Percentiles rank a stretch among this genome's conserved stretches.
Evolutionary conservation across 192 early-diverging fungal genomes (phyloP).

Genomic region (Coemansia sp.): DNA sequence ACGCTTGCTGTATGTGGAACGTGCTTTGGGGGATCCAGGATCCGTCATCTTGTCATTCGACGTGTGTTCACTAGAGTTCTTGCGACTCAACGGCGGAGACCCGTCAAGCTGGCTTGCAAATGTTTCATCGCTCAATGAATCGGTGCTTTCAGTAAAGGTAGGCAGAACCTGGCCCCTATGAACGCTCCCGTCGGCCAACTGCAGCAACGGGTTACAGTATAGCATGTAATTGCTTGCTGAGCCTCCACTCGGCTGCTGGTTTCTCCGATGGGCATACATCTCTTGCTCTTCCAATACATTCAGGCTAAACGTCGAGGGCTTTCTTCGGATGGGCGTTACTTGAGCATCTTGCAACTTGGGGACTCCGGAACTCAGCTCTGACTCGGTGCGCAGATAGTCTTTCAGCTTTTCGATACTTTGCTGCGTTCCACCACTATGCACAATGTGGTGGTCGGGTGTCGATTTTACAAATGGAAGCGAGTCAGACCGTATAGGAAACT

Average conservation of each 20-base stretch:
- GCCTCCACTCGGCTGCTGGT: constrained; percentile 4
- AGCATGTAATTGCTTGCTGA: neutral
- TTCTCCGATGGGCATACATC: neutral
- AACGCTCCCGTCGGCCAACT: constrained; percentile 5
- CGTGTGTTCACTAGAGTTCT: constrained; percentile 13
- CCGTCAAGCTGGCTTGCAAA: constrained; percentile 4
- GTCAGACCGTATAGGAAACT: constrained; percentile 37
- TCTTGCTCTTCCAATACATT: neutral
- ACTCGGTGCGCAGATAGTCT: constrained; percentile 37
- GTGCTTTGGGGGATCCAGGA: too few species aligned
- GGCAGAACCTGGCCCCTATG: neutral
- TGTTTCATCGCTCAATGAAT: constrained; percentile 1
- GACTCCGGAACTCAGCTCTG: constrained; percentile 13
- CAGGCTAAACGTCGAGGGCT: constrained; percentile 5
- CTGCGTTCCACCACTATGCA: constrained; percentile 32
- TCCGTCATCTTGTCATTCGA: neutral
- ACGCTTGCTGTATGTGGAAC: neutral
- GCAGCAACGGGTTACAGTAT: constrained; percentile 16
- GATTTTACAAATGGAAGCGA: constrained; percentile 23
- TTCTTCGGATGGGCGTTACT: neutral
- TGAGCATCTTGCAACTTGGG: neutral
- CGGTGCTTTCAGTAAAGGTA: neutral
- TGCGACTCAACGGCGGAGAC: constrained; percentile 16
- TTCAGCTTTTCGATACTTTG: constrained; percentile 41
- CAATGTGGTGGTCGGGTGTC: constrained; percentile 31